Evolutionary conservation across 2,329 filamentous ascomycete species (phyloP).

Genomic region (Eutypa lata): DNA sequence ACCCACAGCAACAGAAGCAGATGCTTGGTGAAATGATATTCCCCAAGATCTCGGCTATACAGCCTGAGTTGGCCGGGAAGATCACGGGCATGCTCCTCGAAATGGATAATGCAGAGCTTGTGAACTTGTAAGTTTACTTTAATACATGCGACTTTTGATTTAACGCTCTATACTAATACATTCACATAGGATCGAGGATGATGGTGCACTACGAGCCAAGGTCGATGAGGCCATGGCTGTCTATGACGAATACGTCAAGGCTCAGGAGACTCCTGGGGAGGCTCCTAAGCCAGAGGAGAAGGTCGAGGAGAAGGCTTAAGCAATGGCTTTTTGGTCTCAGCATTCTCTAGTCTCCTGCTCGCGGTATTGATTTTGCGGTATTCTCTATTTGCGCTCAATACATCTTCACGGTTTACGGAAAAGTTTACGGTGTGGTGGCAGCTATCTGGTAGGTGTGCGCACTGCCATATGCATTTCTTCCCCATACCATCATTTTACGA

Average conservation of each 20-base stretch:
- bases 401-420: slow-evolving; percentile 29
- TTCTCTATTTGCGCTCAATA: slow-evolving; percentile 11
- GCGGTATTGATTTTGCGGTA: slow-evolving; percentile 12
- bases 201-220: slow-evolving; percentile 85
- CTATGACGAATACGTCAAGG: slow-evolving; percentile 98
- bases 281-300: slow-evolving; percentile 49
- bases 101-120: slow-evolving; percentile 95
- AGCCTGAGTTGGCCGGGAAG: slow-evolving; percentile 95
- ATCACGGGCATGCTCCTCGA: slow-evolving; percentile 99
- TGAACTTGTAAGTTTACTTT: slow-evolving; percentile 77
- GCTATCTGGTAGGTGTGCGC: slow-evolving; percentile 21
- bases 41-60: slow-evolving; percentile 94
- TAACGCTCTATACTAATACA: slow-evolving; percentile 14
- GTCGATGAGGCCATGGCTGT: slow-evolving; percentile 96
- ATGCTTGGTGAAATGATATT: slow-evolving; percentile 96
- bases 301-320: slow-evolving; percentile 51
- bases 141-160: not conserved
- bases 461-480: slow-evolving; percentile 28
- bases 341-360: slow-evolving; percentile 6
- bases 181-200: slow-evolving; percentile 75
- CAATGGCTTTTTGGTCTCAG: slow-evolving; percentile 7
- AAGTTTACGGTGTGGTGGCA: slow-evolving; percentile 28
- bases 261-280: slow-evolving; percentile 49
- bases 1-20: slow-evolving; percentile 89
- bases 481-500: slow-evolving; percentile 15